These are phyloP conservation scores for Beauveria brongniartii DNA, from an alignment of 2,329 filamentous ascomycete genomes.

Conservation along the genomic window DNA sequence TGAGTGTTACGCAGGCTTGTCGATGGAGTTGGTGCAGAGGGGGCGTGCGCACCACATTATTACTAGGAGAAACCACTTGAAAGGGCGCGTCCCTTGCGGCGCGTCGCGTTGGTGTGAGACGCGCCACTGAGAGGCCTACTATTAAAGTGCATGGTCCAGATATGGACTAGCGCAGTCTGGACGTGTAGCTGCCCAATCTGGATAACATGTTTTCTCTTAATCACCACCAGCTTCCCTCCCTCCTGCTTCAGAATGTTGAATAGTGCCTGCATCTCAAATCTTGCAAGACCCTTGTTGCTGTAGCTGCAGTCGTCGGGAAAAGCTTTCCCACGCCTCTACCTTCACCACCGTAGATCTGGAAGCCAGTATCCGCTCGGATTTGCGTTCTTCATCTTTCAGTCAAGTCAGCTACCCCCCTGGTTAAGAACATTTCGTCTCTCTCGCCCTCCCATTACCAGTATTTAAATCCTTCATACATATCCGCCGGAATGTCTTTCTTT, in stretches of 20 bases:
- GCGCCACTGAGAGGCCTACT: not conserved
- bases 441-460: constrained; percentile 4
- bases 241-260: not conserved
- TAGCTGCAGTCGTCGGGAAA: not conserved
- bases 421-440: constrained; percentile 5
- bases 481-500: constrained; percentile 9
- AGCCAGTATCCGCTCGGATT: not conserved
- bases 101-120: constrained; percentile 10
- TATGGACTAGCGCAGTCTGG: not conserved
- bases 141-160: not conserved
- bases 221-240: constrained; percentile 1
- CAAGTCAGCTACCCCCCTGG: not conserved
- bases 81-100: not conserved
- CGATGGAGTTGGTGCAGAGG: not conserved
- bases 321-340: not conserved
- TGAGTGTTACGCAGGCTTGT: not conserved
- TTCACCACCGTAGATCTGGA: not conserved
- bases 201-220: not conserved
- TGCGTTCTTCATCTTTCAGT: constrained; percentile 6
- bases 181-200: not conserved
- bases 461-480: constrained; percentile 11
- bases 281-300: not conserved
- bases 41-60: not conserved
- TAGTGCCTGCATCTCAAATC: not conserved
- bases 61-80: not conserved